Evolutionary conservation across 2,329 filamentous ascomycete genomes (phyloP).

Genomic region (Periconia digitata): DNA sequence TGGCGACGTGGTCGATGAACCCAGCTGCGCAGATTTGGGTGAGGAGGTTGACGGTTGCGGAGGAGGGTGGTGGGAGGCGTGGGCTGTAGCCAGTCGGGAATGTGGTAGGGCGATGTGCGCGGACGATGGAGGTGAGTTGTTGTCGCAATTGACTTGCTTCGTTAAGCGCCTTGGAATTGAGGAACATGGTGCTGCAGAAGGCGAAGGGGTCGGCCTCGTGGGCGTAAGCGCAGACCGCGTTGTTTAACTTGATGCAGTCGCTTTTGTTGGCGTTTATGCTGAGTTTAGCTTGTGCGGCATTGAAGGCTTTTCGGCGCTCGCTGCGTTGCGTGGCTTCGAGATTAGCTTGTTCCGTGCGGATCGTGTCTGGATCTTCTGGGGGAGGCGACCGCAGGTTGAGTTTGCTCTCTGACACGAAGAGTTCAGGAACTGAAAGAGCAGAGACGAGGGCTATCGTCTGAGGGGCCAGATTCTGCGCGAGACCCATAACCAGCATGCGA

Average conservation of each 20-base stretch:
- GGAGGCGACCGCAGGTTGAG: conserved; percentile 61
- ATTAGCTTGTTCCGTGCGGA: conserved; percentile 66
- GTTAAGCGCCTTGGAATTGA: conserved; percentile 82
- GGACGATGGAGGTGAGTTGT: conserved; percentile 81
- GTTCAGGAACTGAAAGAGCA: conserved; percentile 81
- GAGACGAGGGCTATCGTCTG: conserved; percentile 89
- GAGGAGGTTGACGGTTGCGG: conserved; percentile 71
- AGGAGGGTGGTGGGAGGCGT: conserved; percentile 61
- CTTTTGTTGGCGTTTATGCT: conserved; percentile 74
- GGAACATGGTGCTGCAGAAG: conserved; percentile 83
- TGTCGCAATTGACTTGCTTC: conserved; percentile 81
- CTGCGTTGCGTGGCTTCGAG: conserved; percentile 71
- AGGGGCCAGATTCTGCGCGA: conserved; percentile 77
- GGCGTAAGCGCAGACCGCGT: conserved; percentile 81
- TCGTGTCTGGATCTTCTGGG: conserved; percentile 45
- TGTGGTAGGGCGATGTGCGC: conserved; percentile 65
- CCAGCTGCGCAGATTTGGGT: conserved; percentile 91
- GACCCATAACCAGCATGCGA: conserved; percentile 86
- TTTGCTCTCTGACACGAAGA: conserved; percentile 83
- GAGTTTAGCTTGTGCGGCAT: conserved; percentile 75
- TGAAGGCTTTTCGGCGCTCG: conserved; percentile 64
- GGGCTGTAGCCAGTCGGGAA: conserved; percentile 41
- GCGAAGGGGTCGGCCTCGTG: conserved; percentile 53
- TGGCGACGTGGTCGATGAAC: conserved; percentile 92
- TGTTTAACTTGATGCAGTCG: conserved; percentile 88